Base-by-base conservation (phyloP, 805 yeast species). In the Kluyveromyces starmeri region DNA sequence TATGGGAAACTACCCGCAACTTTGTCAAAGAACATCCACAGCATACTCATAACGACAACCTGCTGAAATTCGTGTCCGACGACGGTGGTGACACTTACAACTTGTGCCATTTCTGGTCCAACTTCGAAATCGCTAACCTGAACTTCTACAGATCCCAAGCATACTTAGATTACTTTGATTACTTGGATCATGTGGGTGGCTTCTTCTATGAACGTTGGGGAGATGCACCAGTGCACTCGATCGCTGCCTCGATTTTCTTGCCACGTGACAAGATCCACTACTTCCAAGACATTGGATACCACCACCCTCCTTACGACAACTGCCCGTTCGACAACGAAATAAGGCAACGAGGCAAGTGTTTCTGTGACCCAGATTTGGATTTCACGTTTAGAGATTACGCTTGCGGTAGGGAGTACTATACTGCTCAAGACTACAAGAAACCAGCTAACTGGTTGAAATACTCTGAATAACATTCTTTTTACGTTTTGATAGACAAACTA, bases 131-230 rank as follows among this genome's bases (percentile, higher is more conserved):
- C 51, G 94, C 80, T 6, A 71, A 75, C 35, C 67, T 83, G 58
- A 69, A 72, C 36, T 72, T 84, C 56, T 83, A 85, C 84, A 70
- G 92, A 54, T 59, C 73, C 13, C 73, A 77, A 34, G 83, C 83
- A 7, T 85, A 85, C 54, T 47, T 59, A 29, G 68, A 71, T 37
- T 85, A 78, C 59, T 85, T 85, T 48, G 80, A 82, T 13, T 64
- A 68, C 47, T 70, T 85, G 50, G 95, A 85, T 59, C 58, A 72
- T 42, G 72, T 79, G 11, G 95, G 95, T 56, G 95, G 95, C n/a
- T 85, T 85, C 64, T 85, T 81, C 64, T 85, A 84, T 58, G 86
- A 82, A 65, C 71, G 95, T 61, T 83, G 94, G 95, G 94, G 95
- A 48, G 95, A 84, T 59, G 95, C 94, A 18, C 95, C 95, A 22